These are phyloP conservation scores for Hypoxylon lienhwacheense DNA, from an alignment of 495 filamentous ascomycete species.

Conservation along the genomic window DNA sequence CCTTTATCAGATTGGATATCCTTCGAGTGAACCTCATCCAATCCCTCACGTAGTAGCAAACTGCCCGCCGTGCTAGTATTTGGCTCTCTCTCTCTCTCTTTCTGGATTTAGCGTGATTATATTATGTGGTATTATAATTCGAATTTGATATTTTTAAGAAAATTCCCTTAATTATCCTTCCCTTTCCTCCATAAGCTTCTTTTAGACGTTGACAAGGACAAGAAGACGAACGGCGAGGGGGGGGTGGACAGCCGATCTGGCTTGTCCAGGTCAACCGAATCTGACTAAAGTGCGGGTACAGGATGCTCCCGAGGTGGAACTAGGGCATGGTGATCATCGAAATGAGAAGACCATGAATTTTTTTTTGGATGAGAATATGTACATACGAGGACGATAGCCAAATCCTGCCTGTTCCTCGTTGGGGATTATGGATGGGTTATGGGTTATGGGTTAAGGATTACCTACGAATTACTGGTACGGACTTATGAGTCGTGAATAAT, in stretches of 20 bases:
- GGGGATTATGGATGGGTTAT: no score
- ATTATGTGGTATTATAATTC: neutral
- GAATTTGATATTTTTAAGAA: constrained; percentile 16
- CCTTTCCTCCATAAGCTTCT: constrained; percentile 13
- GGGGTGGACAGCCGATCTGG: constrained; percentile 25
- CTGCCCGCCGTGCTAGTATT: no score
- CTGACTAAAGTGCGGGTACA: constrained; percentile 38
- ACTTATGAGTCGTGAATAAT: constrained; percentile 30
- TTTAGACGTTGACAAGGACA: constrained; percentile 34
- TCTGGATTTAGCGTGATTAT: neutral
- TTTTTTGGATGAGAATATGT: constrained; percentile 4
- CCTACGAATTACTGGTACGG: neutral
- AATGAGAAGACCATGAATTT: constrained; percentile 28
- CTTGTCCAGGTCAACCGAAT: constrained; percentile 34
- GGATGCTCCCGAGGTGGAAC: constrained; percentile 38
- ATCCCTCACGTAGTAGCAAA: no score
- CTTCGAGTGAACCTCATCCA: no score
- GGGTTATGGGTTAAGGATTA: no score
- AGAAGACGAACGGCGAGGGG: constrained; percentile 11
- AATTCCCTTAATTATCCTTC: constrained; percentile 18
- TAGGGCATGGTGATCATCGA: constrained; percentile 32
- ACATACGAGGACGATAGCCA: constrained; percentile 26
- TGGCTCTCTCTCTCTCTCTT: neutral
- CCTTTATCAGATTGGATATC: constrained; percentile 8
- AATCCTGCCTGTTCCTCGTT: constrained; percentile 35